Evolutionary conservation across 331 rosid species (phyloP), one percentile per base, ranked within the genome.

Genomic region (Spiraea crenata): DNA sequence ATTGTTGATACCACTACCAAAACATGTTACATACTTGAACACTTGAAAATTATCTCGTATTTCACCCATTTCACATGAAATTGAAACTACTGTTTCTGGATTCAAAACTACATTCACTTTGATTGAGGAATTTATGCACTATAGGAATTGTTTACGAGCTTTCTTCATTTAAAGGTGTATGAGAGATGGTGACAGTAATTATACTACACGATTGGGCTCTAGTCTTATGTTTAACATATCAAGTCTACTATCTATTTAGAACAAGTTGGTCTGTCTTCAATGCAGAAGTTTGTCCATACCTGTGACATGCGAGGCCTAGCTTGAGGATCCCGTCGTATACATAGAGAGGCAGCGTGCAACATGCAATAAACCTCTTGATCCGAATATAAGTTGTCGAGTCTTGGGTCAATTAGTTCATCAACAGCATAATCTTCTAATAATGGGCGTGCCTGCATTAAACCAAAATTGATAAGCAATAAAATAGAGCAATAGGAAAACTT

Each of bases 271-370:
- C 37, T 13, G 57, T 41, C 39, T 44, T 72, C 1, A 67, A 7
- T 42, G 9, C 65, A 65, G 13, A 70, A 69, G 31, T 73, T 5
- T 0, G 52, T 37, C 65, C 44, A 74, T 65, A 91, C 99, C 98
- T 91, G 99, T 44, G 99, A 95, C 96, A 95, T 91, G 19, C 98
- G 96, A 34, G 99, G 99, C 83, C 99, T 82, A n/a, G 79, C 74
- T 71, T 89, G 93, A 40, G 98, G 98, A 79, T 95, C 96, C 73
- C 99, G 82, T 37, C 92, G 86, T 35, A 91, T 87, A 88, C 97
- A 91, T 41, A 89, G 79, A 8, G 97, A 85, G 19, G 97, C 96
- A 42, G 91, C 93, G 55, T 91, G 91, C 58, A 91, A 55, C 96
- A 89, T 91, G 83, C 97, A 91, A 75, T 79, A 85, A 61, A 83